These are phyloP conservation scores for Acanthamoeba sp. DNA, from an alignment of 208 protist genomes.

Conservation along the genomic window DNA sequence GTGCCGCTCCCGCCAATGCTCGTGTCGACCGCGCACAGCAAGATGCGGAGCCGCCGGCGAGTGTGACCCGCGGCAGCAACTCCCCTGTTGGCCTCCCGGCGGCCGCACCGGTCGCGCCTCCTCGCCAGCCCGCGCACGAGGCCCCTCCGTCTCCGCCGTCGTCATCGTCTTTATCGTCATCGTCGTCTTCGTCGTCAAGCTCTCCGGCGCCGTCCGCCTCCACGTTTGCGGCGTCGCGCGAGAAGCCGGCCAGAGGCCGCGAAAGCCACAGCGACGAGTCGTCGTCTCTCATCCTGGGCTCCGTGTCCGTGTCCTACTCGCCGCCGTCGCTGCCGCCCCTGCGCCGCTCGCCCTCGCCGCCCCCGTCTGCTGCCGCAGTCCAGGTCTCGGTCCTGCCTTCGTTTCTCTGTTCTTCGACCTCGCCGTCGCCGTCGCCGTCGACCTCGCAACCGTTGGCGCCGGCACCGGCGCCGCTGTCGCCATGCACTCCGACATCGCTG, in stretches of 20 bases:
- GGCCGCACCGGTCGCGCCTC: too few species aligned
- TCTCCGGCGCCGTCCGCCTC: background rate
- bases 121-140: too few species aligned
- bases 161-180: background rate
- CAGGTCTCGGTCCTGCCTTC: background rate
- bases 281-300: background rate
- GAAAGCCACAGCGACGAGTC: slow-evolving; percentile 32
- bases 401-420: background rate
- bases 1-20: too few species aligned
- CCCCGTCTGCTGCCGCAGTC: too few species aligned
- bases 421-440: background rate
- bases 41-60: too few species aligned
- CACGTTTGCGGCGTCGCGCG: slow-evolving; percentile 20
- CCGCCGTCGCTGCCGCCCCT: background rate
- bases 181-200: background rate
- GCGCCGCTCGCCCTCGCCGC: background rate
- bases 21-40: too few species aligned
- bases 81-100: too few species aligned
- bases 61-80: too few species aligned
- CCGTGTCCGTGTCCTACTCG: background rate
- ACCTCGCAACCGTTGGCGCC: background rate
- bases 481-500: background rate
- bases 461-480: background rate
- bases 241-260: background rate
- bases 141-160: background rate